Base-by-base conservation (phyloP, 805 yeast genomes). In the Huiozyma naganishii region DNA sequence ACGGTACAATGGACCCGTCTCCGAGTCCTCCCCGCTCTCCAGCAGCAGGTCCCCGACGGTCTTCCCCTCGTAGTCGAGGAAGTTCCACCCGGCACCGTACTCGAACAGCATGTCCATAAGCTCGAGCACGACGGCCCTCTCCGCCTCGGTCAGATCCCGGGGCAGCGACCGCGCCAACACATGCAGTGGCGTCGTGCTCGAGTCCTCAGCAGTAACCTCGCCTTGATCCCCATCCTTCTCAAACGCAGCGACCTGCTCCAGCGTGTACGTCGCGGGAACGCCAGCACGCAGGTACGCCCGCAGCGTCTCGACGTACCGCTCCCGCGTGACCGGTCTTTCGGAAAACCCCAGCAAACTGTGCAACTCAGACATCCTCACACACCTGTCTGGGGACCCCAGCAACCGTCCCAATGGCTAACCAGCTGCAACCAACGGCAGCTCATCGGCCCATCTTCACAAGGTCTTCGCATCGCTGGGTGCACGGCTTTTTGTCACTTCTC, bases 51-150 rank as follows among this genome's bases (percentile, higher is more conserved):
- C 89, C 2, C 95, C 97, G 0, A 96, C 87, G 0, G 96, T 85
- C 48, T 80, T 79, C 51, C 77, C 71, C 42, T 80, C 74, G 46
- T 69, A 73, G 59, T 88, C 94, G 2, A 79, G 67, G 52, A 84
- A 70, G 61, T 83, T 80, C 97, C 97, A 89, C 7, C 94, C 95
- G 0, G 95, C 95, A 29, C 97, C 97, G 58, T 78, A 82, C 55
- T 84, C 78, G 50, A 89, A 80, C 46, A 89, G 62, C 17, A 69
- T 71, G 29, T 76, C 75, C 46, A 86, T 77, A 77, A 89, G 71
- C 9, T 64, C 59, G 30, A 65, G 45, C 0, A 80, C 71, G 1
- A 76, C 68, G 0, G 58, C 50, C 44, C 70, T 68, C 44, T 77
- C 83, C 0, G 63, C 69, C 5, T 46, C 45, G 0, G 64, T 54